Evolutionary conservation across 139 green algal genomes (phyloP).

Genomic region (Chlorella sorokiniana): DNA sequence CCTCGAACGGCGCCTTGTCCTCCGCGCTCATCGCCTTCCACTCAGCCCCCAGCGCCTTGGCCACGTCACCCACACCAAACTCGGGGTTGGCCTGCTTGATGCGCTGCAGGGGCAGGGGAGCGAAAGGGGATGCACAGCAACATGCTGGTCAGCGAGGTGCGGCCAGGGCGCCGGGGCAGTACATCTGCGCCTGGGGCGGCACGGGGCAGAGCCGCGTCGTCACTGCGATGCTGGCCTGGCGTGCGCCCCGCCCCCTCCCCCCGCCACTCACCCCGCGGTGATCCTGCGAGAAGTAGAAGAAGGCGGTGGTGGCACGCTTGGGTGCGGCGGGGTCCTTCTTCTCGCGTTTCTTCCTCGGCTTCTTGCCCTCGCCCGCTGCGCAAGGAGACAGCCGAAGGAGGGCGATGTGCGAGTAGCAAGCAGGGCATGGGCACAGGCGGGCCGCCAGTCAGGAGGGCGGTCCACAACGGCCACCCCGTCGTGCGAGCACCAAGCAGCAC

Average conservation of each 20-base stretch:
- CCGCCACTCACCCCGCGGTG: slow-evolving; percentile 66
- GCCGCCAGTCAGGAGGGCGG: too few relatives aligned
- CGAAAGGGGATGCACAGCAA: too few relatives aligned
- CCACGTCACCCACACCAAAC: background rate
- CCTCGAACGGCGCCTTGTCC: slow-evolving; percentile 55
- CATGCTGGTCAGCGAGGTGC: too few relatives aligned
- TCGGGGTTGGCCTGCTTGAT: slow-evolving; percentile 30
- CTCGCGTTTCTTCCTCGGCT: too few relatives aligned
- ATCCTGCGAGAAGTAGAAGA: slow-evolving; percentile 87
- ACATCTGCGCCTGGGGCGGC: too few relatives aligned
- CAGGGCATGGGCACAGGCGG: background rate
- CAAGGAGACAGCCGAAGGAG: background rate
- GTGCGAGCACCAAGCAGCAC: too few relatives aligned
- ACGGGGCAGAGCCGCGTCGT: too few relatives aligned
- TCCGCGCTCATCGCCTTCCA: slow-evolving; percentile 72
- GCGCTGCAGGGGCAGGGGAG: background rate
- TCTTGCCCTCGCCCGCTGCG: too few relatives aligned
- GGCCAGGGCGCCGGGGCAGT: too few relatives aligned
- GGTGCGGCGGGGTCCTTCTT: slow-evolving; percentile 82
- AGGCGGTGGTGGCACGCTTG: slow-evolving; percentile 82
- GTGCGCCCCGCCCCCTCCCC: background rate
- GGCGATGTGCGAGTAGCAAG: background rate
- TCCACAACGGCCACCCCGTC: too few relatives aligned
- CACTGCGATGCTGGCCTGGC: background rate
- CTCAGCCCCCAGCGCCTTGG: slow-evolving; percentile 73